Percentiles rank a stretch among this genome's conserved stretches.
Conservation (phyloP, 768 basidiomycete genomes). For the Tricholoma terreum region DNA sequence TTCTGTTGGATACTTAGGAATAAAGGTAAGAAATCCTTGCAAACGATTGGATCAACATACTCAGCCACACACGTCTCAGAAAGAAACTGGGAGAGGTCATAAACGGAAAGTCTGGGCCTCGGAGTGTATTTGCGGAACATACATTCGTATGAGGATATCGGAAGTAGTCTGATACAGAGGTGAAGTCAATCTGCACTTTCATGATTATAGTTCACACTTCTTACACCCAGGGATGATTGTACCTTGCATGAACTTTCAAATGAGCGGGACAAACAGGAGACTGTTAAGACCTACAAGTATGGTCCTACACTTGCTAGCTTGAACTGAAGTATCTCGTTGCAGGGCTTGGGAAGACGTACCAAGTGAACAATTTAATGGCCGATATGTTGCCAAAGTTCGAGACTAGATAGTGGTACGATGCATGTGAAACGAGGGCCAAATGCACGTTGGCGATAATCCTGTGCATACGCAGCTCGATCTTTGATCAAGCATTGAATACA, state of each 20-base stretch:
- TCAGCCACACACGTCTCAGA: slow-evolving; percentile 24
- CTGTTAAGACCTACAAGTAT: neutral
- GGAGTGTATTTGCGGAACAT: neutral
- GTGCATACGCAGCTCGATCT: neutral
- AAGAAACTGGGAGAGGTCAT: slow-evolving; percentile 17
- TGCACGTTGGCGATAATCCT: slow-evolving; percentile 14
- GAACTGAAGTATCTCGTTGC: neutral
- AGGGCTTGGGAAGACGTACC: neutral
- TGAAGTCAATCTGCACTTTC: neutral
- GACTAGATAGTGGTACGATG: slow-evolving; percentile 10
- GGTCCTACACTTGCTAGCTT: neutral
- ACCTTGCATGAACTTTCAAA: slow-evolving; percentile 6
- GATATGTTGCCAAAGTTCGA: slow-evolving; percentile 11
- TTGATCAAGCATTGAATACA: too few relatives aligned
- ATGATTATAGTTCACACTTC: neutral
- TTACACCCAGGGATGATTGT: slow-evolving; percentile 26
- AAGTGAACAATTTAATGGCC: neutral
- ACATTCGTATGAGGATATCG: slow-evolving; percentile 29
- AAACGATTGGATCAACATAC: slow-evolving; percentile 11
- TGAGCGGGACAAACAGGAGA: neutral
- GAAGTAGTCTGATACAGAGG: slow-evolving; percentile 18
- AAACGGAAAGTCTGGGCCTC: neutral
- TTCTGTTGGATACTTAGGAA: slow-evolving; percentile 17
- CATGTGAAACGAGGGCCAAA: slow-evolving; percentile 9
- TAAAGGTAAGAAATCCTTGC: neutral